These are phyloP conservation scores for Leccinum pseudoinsigne DNA, from an alignment of 1,284 basidiomycete species.

Conservation along the genomic window DNA sequence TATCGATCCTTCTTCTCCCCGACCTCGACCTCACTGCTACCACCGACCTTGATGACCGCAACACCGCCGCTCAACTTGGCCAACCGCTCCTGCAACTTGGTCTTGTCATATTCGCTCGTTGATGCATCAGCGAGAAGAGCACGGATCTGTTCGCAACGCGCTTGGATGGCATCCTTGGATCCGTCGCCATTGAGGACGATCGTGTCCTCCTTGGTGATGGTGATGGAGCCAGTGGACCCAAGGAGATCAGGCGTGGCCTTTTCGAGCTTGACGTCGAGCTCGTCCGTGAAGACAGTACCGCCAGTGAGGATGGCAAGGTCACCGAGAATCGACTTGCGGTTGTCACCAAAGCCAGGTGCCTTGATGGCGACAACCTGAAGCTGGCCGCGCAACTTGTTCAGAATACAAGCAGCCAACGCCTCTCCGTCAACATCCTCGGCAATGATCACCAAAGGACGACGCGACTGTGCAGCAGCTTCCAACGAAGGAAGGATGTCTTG, in stretches of 20 bases:
- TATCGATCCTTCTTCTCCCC: constrained; percentile 99
- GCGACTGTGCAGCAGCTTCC: constrained; percentile 88
- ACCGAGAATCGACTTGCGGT: constrained; percentile 97
- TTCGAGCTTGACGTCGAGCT: constrained; percentile 98
- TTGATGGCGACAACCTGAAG: constrained; percentile 93
- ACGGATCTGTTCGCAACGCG: constrained; percentile 95
- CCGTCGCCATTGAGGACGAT: constrained; percentile 95
- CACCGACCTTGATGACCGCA: constrained; percentile 98
- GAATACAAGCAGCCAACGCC: constrained; percentile 94
- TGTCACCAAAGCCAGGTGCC: constrained; percentile 98
- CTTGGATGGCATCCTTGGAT: constrained; percentile 81
- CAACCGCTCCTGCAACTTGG: constrained; percentile 95
- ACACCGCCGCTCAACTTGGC: constrained; percentile 97
- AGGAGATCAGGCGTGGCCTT: constrained; percentile 88
- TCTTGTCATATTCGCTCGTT: constrained; percentile 93
- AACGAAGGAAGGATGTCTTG: constrained; percentile 96
- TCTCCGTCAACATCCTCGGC: constrained; percentile 98
- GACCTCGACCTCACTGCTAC: constrained; percentile 93
- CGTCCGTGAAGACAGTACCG: constrained; percentile 97
- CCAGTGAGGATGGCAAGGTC: constrained; percentile 97
- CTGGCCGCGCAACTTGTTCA: constrained; percentile 98
- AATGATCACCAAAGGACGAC: constrained; percentile 93
- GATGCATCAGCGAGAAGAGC: constrained; percentile 79
- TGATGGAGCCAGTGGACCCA: constrained; percentile 89
- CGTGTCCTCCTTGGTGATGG: constrained; percentile 98